Conservation (phyloP, 371 early-diverging fungal genomes). For the Syncephalastrum monosporum region DNA sequence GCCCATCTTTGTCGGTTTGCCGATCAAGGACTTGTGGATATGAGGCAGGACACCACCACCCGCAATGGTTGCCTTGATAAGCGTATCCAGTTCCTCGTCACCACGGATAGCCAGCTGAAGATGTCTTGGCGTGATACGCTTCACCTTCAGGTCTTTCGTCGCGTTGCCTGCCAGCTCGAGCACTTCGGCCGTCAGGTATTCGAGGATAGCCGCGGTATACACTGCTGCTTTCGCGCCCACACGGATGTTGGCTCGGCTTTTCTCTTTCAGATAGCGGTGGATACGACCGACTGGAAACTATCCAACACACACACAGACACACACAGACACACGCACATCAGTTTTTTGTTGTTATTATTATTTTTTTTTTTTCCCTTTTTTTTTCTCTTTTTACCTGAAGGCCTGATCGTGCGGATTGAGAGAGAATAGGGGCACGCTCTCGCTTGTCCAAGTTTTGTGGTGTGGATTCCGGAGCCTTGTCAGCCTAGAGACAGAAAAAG, state of each 20-base stretch:
- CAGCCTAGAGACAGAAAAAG: conserved; percentile 27
- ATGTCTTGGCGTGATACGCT: conserved; percentile 89
- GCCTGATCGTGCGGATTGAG: conserved; percentile 67
- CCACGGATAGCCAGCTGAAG: conserved; percentile 90
- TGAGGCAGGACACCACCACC: conserved; percentile 85
- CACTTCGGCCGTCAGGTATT: conserved; percentile 90
- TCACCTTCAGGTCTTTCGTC: conserved; percentile 86
- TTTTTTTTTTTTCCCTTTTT: conserved; percentile 2
- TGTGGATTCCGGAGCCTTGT: conserved; percentile 35
- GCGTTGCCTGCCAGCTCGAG: conserved; percentile 92
- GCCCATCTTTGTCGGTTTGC: conserved; percentile 53
- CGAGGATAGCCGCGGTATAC: conserved; percentile 87
- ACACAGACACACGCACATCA: too few relatives aligned
- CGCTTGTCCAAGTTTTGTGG: conserved; percentile 30
- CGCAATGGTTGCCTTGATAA: conserved; percentile 89
- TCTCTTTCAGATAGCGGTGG: conserved; percentile 84
- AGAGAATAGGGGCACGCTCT: conserved; percentile 55
- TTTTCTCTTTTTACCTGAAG: conserved; percentile 52
- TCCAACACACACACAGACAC: not conserved
- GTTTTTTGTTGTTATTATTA: too few relatives aligned
- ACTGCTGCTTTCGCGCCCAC: conserved; percentile 92
- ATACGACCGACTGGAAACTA: conserved; percentile 90
- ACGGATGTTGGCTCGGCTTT: conserved; percentile 75
- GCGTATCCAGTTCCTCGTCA: conserved; percentile 86
- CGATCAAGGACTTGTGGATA: conserved; percentile 72